These are phyloP conservation scores for Citrullus amarus DNA, from an alignment of 306 rosid species.

Conservation along the genomic window DNA sequence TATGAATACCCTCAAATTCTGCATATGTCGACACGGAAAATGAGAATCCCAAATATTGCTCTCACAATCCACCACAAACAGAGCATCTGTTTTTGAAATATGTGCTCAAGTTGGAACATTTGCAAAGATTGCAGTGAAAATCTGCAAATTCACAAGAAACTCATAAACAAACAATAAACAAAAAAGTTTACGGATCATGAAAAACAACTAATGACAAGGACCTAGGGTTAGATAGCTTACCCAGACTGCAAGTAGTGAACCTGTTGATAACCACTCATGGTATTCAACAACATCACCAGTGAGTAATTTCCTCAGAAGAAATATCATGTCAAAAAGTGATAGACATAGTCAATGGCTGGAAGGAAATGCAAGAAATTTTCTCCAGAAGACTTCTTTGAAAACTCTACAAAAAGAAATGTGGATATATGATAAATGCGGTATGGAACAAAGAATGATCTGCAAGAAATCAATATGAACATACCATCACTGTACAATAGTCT, in stretches of 20 bases:
- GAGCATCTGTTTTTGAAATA: conserved; percentile 31
- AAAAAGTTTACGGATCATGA: conserved; percentile 3
- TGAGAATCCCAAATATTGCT: conserved; percentile 33
- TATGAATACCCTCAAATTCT: conserved; percentile 42
- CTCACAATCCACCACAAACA: conserved; percentile 84
- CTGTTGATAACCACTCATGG: conserved; percentile 55
- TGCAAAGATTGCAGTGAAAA: conserved; percentile 40
- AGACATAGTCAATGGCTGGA: conserved; percentile 58
- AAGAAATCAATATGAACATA: background rate
- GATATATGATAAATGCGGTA: background rate
- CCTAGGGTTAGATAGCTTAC: conserved; percentile 32
- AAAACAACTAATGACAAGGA: background rate
- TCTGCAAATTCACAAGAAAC: conserved; percentile 32
- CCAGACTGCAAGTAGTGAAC: conserved; percentile 72
- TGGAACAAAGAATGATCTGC: background rate
- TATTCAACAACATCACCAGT: conserved; percentile 26
- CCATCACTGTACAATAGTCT: background rate
- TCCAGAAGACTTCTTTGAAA: conserved; percentile 32
- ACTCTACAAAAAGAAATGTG: conserved; percentile 4
- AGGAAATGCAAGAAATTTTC: conserved; percentile 35
- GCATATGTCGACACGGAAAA: conserved; percentile 34
- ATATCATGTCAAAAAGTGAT: conserved; percentile 42
- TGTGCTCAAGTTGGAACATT: conserved; percentile 27
- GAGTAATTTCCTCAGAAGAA: conserved; percentile 38
- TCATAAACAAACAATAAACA: conserved; percentile 1